These are phyloP conservation scores for Prunus salicina DNA, from an alignment of 306 rosid genomes.

Conservation along the genomic window DNA sequence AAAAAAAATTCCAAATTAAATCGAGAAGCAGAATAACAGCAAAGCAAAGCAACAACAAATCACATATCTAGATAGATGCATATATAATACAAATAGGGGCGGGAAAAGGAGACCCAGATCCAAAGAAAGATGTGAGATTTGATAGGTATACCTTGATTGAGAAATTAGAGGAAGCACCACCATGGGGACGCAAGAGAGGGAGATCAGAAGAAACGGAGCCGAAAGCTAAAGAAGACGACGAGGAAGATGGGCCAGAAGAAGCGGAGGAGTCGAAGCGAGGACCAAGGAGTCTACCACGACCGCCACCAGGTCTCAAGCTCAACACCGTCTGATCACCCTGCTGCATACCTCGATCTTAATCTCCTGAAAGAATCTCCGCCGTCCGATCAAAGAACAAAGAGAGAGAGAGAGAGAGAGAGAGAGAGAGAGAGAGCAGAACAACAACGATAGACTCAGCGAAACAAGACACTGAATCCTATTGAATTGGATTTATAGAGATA, in stretches of 20 bases:
- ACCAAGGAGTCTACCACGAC: constrained; percentile 76
- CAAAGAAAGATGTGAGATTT: constrained; percentile 4
- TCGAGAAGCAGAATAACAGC: neutral
- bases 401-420: neutral
- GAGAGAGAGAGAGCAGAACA: neutral
- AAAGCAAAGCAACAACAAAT: neutral
- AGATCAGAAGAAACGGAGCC: constrained; percentile 77
- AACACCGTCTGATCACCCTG: constrained; percentile 79
- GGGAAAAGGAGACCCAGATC: constrained; percentile 15
- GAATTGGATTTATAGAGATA: constrained; percentile 13
- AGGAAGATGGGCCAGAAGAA: constrained; percentile 41
- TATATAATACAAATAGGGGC: neutral
- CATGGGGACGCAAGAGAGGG: constrained; percentile 58
- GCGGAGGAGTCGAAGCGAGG: constrained; percentile 71
- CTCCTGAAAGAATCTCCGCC: constrained; percentile 35
- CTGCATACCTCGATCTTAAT: constrained; percentile 92
- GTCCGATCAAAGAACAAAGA: constrained; percentile 17
- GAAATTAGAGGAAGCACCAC: constrained; percentile 37
- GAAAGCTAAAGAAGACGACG: constrained; percentile 54
- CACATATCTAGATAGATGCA: too few species aligned
- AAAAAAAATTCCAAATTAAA: neutral
- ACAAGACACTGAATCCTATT: constrained; percentile 39
- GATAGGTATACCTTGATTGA: constrained; percentile 54
- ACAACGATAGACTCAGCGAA: constrained; percentile 45
- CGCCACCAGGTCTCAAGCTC: constrained; percentile 99